Base-by-base conservation (phyloP, 2,329 filamentous ascomycete species). In the Scleromitrula shiraiana region DNA sequence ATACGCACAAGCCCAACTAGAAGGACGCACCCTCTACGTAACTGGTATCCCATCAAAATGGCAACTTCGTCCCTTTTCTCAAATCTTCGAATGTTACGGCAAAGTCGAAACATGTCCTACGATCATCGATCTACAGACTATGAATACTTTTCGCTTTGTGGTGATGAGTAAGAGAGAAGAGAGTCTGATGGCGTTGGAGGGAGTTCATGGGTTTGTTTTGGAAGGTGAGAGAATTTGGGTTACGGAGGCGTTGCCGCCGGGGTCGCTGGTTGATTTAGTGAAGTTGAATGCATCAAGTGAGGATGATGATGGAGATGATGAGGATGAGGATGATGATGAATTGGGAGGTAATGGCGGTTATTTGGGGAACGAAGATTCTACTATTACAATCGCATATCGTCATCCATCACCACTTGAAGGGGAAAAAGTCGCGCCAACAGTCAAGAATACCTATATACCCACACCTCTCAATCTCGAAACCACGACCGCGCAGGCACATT, bases 91-190 rank as follows among this genome's bases (percentile, higher is more conserved):
- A 15, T 23, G 27, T 10, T 53, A 50, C 32, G 58, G 51, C 24
- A 43, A 30, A 2, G 50, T 57, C 15, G 51, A 50, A 5, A 56
- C 47, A 24, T 50, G 39, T 22, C 53, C 58, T 1, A 39, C 38
- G 1, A 37, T 62, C 7, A 54, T 59, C 19, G 55, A 56, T 32
- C 22, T 53, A 5, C 41, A 26, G 9, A 53, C 50, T 9, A 36
- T 45, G 15, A 30, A 50, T 10, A 56, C 54, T 1, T 61, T 60
- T 36, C 53, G 58, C 23, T 61, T 57, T 55, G 45, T 59, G 14
- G 39, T 61, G 14, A 54, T 60, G 54, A 29, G 33, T 4, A 52
- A 49, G 12, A 27, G 22, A n/a, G 52, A 54, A 14, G 55, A 56
- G 15, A 52, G 53, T 15, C 32, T 46, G n/a, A 38, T 22, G 8